phyloP scores from a whole-genome alignment of 2,329 filamentous ascomycete species.

The Akanthomyces lecanii region DNA sequence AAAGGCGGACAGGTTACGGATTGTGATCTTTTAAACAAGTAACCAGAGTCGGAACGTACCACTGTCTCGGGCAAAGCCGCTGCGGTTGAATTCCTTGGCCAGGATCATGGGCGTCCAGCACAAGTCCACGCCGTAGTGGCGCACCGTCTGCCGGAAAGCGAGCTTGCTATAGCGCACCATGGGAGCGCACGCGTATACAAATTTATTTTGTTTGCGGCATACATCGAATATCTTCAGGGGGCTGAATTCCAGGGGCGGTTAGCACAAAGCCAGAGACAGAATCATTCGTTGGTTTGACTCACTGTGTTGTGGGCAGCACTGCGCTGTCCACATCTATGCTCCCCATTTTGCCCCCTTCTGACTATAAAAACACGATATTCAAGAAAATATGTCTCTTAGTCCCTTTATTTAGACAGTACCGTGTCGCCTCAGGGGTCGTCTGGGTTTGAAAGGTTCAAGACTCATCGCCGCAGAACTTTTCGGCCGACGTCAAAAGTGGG shows the following conservation, averaged over 20 bases:
- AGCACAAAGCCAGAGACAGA: neutral
- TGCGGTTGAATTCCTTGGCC: constrained; percentile 65
- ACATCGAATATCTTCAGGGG: constrained; percentile 57
- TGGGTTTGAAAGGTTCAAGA: neutral
- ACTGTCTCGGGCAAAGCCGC: constrained; percentile 54
- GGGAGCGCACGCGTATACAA: constrained; percentile 58
- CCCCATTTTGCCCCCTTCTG: neutral
- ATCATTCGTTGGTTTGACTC: neutral
- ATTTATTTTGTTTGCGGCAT: constrained; percentile 47
- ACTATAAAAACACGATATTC: neutral
- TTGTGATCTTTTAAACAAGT: neutral
- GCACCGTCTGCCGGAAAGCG: constrained; percentile 64
- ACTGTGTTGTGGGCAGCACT: constrained; percentile 15
- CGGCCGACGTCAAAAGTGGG: constrained; percentile 4
- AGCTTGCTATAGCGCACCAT: constrained; percentile 68
- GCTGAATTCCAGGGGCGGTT: constrained; percentile 29
- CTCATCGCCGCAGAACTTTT: constrained; percentile 6
- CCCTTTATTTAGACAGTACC: neutral
- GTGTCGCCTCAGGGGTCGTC: neutral
- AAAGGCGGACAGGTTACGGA: too few species aligned
- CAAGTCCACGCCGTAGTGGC: constrained; percentile 60
- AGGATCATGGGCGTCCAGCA: constrained; percentile 71
- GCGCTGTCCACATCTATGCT: constrained; percentile 9
- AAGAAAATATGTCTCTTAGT: too few species aligned
- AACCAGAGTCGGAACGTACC: constrained; percentile 34